These are phyloP conservation scores for Populus deltoides DNA, from an alignment of 345 rosid genomes.

Conservation along the genomic window DNA sequence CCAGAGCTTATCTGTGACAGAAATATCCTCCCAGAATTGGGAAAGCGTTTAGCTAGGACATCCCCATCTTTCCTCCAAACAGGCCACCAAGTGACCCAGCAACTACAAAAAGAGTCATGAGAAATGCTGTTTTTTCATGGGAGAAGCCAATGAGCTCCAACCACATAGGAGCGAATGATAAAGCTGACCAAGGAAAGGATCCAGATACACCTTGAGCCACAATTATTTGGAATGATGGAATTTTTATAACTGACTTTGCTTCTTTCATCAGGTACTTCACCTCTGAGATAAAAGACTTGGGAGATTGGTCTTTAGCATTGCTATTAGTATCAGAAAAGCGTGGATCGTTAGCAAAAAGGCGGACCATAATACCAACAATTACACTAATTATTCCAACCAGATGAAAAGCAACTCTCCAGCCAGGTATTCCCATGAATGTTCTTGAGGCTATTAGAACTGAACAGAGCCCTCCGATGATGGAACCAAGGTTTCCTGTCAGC, in stretches of 20 bases:
- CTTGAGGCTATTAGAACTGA: slow-evolving; percentile 62
- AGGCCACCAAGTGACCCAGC: slow-evolving; percentile 43
- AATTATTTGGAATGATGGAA: slow-evolving; percentile 62
- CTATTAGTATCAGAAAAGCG: slow-evolving; percentile 26
- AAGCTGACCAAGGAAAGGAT: slow-evolving; percentile 62
- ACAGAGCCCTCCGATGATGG: slow-evolving; percentile 53
- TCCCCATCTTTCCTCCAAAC: slow-evolving; percentile 63
- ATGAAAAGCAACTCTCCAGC: slow-evolving; percentile 79
- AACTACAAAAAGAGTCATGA: slow-evolving; percentile 38
- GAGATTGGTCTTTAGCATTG: slow-evolving; percentile 14
- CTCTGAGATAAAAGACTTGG: slow-evolving; percentile 37
- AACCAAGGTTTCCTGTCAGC: slow-evolving; percentile 54
- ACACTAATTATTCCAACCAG: slow-evolving; percentile 57
- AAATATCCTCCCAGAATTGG: slow-evolving; percentile 56
- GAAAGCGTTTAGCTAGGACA: slow-evolving; percentile 40
- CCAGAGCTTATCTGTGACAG: slow-evolving; percentile 59
- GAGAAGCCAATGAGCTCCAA: slow-evolving; percentile 65
- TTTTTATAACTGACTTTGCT: slow-evolving; percentile 50
- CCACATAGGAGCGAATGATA: slow-evolving; percentile 65
- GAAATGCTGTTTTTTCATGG: slow-evolving; percentile 48
- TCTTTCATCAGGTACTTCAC: slow-evolving; percentile 40
- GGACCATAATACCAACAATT: slow-evolving; percentile 54
- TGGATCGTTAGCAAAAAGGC: slow-evolving; percentile 64
- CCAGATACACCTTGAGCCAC: slow-evolving; percentile 72
- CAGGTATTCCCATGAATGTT: slow-evolving; percentile 61